These are phyloP conservation scores for Elongisporangium senticosum DNA, from an alignment of 352 stramenopile genomes.

Conservation along the genomic window DNA sequence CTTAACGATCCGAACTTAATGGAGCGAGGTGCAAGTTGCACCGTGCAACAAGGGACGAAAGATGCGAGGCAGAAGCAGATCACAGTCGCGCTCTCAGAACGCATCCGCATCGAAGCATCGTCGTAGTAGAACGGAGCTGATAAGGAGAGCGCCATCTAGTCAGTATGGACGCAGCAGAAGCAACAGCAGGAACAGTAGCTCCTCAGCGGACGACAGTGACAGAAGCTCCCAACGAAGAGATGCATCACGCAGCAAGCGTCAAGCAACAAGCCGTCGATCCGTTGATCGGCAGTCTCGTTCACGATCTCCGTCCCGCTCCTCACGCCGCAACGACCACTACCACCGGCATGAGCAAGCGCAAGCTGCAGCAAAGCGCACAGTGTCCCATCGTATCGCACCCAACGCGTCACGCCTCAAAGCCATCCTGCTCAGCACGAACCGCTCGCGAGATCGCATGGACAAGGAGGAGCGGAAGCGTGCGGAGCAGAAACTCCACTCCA, in stretches of 20 bases:
- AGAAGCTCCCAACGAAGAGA: neutral
- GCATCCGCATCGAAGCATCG: neutral
- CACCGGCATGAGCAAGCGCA: neutral
- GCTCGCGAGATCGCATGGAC: conserved; percentile 22
- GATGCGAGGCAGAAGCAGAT: neutral
- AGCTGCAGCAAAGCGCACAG: neutral
- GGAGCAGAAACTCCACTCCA: conserved; percentile 19
- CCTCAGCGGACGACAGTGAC: neutral
- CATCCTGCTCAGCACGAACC: conserved; percentile 17
- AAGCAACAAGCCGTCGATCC: neutral
- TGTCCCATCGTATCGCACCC: conserved; percentile 10
- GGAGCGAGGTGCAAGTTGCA: no score
- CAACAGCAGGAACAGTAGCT: neutral
- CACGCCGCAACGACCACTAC: neutral
- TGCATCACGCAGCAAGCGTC: neutral
- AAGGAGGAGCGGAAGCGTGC: conserved; percentile 14
- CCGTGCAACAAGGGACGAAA: neutral
- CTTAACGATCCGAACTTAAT: neutral
- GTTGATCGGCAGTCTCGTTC: neutral
- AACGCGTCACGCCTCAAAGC: conserved; percentile 15
- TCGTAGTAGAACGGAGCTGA: neutral
- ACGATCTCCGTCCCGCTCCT: neutral
- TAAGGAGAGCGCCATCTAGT: neutral
- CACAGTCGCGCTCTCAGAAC: neutral
- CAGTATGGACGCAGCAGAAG: neutral